These are phyloP conservation scores for Priceomyces melissophilus DNA, from an alignment of 805 yeast species.

Conservation along the genomic window DNA sequence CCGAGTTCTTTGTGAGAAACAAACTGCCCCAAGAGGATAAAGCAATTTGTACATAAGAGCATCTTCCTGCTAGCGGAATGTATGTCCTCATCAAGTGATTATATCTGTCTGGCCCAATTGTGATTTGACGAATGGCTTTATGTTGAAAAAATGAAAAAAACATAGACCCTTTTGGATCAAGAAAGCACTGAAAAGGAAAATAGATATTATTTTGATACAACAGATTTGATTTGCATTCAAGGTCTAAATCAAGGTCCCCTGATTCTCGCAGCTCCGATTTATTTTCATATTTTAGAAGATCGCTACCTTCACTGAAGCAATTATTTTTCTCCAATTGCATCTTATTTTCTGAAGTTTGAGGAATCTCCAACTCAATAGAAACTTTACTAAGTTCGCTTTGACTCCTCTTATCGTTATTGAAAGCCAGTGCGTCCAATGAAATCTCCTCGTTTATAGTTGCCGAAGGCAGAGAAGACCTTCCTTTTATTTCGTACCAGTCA, in stretches of 20 bases:
- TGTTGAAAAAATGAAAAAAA: not conserved
- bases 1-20: not conserved
- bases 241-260: too few species aligned
- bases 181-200: not conserved
- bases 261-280: too few species aligned
- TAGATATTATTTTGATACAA: too few species aligned
- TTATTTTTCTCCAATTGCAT: too few species aligned
- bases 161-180: not conserved
- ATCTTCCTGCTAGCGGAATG: not conserved
- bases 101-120: not conserved
- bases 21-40: not conserved
- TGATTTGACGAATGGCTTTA: not conserved
- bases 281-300: too few species aligned
- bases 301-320: too few species aligned
- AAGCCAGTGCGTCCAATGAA: too few species aligned
- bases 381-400: not conserved
- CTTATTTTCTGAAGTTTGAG: too few species aligned
- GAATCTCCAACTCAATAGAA: not conserved
- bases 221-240: too few species aligned
- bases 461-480: too few species aligned
- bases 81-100: slow-evolving; percentile 1
- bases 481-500: too few species aligned
- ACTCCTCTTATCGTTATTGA: not conserved
- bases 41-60: not conserved
- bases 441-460: too few species aligned